Conservation (phyloP, 495 filamentous ascomycete species). For the Podospora australis region DNA sequence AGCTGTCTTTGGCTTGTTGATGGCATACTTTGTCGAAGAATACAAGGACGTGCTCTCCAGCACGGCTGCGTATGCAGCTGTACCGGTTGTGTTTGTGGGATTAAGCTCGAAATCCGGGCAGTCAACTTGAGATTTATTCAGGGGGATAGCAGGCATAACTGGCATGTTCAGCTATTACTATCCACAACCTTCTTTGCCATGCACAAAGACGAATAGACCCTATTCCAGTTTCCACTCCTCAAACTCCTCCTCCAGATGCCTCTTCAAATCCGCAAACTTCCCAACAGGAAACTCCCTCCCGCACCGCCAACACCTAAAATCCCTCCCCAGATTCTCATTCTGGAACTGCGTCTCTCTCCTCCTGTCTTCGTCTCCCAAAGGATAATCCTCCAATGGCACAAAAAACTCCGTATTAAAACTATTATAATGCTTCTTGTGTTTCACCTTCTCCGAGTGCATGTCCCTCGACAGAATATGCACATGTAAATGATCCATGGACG, state of each 20-base stretch:
- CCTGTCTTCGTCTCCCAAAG: slow-evolving; percentile 55
- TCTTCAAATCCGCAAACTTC: slow-evolving; percentile 65
- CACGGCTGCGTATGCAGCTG: not conserved
- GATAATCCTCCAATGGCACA: slow-evolving; percentile 72
- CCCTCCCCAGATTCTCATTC: slow-evolving; percentile 41
- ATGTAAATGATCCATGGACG: slow-evolving; percentile 91
- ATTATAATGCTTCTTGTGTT: slow-evolving; percentile 86
- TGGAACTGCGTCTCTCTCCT: slow-evolving; percentile 54
- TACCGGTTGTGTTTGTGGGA: not conserved
- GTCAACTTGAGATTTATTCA: too few species aligned
- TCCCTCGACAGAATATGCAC: slow-evolving; percentile 80
- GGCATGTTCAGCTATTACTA: too few species aligned
- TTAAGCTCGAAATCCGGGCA: not conserved
- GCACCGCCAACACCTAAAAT: slow-evolving; percentile 84
- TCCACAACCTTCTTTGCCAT: too few species aligned
- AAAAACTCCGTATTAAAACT: slow-evolving; percentile 88
- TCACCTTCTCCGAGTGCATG: slow-evolving; percentile 59
- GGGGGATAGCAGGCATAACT: too few species aligned
- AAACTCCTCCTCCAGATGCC: slow-evolving; percentile 76
- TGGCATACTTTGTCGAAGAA: slow-evolving; percentile 6
- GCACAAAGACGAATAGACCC: too few species aligned
- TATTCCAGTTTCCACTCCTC: slow-evolving; percentile 70
- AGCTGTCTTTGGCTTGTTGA: slow-evolving; percentile 9
- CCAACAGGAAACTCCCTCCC: slow-evolving; percentile 65
- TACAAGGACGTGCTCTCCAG: slow-evolving; percentile 11